phyloP scores from a whole-genome alignment of 192 early-diverging fungal species.

The Geranomyces michiganensis region DNA sequence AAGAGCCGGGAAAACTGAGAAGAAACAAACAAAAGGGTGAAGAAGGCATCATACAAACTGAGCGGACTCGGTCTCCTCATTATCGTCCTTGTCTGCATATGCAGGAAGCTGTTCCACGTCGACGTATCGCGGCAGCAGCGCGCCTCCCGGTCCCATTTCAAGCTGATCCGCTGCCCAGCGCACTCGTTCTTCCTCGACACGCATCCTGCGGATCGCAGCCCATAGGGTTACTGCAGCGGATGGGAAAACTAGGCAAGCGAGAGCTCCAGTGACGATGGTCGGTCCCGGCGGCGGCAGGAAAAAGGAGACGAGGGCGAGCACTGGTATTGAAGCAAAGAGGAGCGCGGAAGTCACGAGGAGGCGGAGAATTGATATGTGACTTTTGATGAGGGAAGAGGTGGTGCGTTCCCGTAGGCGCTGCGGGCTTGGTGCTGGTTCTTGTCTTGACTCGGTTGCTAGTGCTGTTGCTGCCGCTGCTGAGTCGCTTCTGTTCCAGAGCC shows the following conservation, averaged over 20 bases:
- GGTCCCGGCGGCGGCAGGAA: slow-evolving; percentile 22
- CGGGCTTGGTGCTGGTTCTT: too few relatives aligned
- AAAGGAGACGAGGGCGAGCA: slow-evolving; percentile 15
- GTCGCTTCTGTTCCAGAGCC: too few relatives aligned
- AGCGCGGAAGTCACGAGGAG: slow-evolving; percentile 29
- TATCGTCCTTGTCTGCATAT: slow-evolving; percentile 9
- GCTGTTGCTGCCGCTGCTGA: too few relatives aligned
- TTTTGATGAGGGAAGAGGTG: slow-evolving; percentile 12
- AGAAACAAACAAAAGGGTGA: too few relatives aligned
- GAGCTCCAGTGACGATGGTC: neutral
- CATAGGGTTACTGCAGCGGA: slow-evolving; percentile 11
- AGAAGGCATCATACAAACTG: too few relatives aligned
- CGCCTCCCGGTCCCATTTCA: slow-evolving; percentile 18
- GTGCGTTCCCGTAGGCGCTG: too few relatives aligned
- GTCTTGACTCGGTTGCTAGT: too few relatives aligned
- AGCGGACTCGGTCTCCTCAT: neutral
- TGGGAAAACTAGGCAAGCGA: slow-evolving; percentile 10
- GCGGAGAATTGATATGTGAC: slow-evolving; percentile 26
- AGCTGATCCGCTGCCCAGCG: slow-evolving; percentile 19
- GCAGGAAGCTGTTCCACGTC: slow-evolving; percentile 25
- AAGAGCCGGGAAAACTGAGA: too few relatives aligned
- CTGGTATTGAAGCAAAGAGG: slow-evolving; percentile 23
- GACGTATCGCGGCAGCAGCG: slow-evolving; percentile 13
- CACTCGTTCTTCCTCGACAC: slow-evolving; percentile 18
- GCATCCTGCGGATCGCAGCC: slow-evolving; percentile 17